Base-by-base conservation (phyloP, 192 early-diverging fungal genomes). In the Coemansia sp. region DNA sequence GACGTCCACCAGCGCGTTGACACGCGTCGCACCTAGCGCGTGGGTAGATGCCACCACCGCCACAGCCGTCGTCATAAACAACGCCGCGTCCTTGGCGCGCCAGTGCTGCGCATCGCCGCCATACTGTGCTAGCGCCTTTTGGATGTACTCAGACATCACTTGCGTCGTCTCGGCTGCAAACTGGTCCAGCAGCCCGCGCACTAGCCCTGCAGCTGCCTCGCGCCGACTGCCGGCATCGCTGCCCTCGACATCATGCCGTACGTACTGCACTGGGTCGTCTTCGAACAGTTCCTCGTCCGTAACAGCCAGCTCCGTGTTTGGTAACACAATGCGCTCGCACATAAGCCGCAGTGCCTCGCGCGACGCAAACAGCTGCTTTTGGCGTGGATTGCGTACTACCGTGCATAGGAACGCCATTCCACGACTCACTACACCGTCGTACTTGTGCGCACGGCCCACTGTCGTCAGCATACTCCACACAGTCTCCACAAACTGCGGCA, bases 181-280 rank as follows among this genome's bases (percentile, higher is more conserved):
- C 70, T 91, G 88, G 51, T 94, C 92, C 83, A 98, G 76, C 8
- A 99, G 82, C 24, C 94, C 95, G 20, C 92, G 89, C 22, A 99
- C 91, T 63, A 99, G 84, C 58, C 95, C 96, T 4, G 92, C 87
- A 1, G 96, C 92, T 8, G 95, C 91, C 63, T 92, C 86, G 59
- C 96, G 88, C n/a, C 97, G 91, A 19, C 95, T 96, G 60, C 95
- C 95, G 20, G 83, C 89, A 55, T 96, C 94, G 86, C 68, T 90
- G 30, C 95, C 94, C 71, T 98, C 96, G 9, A 98, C 63, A 78
- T 98, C 96, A 53, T 92, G 83, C 42, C 95, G 84, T 71, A 98
- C 92, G 70, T 90, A 98, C 60, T 96, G 95, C 71, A 97, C 91
- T 25, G 95, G 94, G 59, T 98, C 96, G 67, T 97, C 95, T 66